Evolutionary conservation across 441 rosid species (phyloP).

Genomic region (Metrosideros polymorpha): DNA sequence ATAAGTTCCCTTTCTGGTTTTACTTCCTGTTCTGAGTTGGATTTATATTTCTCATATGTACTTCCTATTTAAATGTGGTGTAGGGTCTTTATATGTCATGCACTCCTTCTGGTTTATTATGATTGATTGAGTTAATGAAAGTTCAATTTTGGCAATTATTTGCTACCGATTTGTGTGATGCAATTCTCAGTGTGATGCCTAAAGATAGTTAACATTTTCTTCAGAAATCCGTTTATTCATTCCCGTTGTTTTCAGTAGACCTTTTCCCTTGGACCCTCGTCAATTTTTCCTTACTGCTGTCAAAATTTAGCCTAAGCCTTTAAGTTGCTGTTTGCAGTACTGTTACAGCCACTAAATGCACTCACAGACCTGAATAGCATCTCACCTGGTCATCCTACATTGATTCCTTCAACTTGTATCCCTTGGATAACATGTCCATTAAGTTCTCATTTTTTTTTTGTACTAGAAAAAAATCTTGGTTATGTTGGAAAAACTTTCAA

Average conservation of each 20-base stretch:
- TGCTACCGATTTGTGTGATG: not conserved
- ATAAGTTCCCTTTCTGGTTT: not conserved
- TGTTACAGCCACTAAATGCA: not conserved
- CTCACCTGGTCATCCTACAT: not conserved
- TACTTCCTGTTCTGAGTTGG: not conserved
- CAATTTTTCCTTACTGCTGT: not conserved
- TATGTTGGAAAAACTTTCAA: not conserved
- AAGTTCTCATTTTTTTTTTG: not conserved
- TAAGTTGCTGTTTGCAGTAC: not conserved
- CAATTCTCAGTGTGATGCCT: not conserved
- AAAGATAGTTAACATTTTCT: not conserved
- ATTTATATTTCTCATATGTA: not conserved
- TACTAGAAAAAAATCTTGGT: not conserved
- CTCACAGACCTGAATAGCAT: not conserved
- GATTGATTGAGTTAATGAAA: not conserved
- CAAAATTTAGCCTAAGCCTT: not conserved
- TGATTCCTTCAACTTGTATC: not conserved
- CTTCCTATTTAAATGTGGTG: not conserved
- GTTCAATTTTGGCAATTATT: not conserved
- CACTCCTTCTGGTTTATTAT: not conserved
- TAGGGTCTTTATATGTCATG: not conserved
- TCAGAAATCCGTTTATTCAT: not conserved
- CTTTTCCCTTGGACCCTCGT: not conserved
- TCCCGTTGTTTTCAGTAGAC: not conserved
- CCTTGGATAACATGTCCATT: not conserved